Percentiles rank a stretch among this genome's conserved stretches.
These are phyloP conservation scores for Pharnaceum exiguum DNA, from an alignment of 148 eudicot genomes.

Conservation along the genomic window DNA sequence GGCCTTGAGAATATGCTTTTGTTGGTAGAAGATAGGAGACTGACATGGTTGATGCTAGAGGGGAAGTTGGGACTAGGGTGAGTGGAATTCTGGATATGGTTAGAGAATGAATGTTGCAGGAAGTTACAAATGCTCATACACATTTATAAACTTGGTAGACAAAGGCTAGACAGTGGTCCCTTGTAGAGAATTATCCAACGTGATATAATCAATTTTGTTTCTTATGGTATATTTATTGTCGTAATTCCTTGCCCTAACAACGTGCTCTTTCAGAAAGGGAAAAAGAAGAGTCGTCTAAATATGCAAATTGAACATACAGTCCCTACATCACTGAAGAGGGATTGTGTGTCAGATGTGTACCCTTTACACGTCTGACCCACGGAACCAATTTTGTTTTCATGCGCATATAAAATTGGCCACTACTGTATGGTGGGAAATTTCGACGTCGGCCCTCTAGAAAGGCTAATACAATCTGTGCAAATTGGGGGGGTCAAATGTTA, in stretches of 20 bases:
- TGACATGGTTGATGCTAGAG: slow-evolving; percentile 5
- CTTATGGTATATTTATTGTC: neutral
- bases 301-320: neutral
- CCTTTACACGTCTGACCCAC: slow-evolving; percentile 28
- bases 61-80: neutral
- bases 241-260: neutral
- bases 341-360: neutral
- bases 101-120: neutral
- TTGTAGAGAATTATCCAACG: slow-evolving; percentile 5
- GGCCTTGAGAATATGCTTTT: neutral
- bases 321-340: neutral
- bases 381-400: neutral
- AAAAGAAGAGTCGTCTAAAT: slow-evolving; percentile 18
- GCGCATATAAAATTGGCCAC: neutral
- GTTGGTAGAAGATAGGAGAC: slow-evolving; percentile 3
- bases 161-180: slow-evolving; percentile 4
- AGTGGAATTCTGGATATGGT: neutral
- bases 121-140: neutral
- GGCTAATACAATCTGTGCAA: neutral
- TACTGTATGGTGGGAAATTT: neutral
- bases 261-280: neutral
- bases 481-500: slow-evolving; percentile 9
- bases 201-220: slow-evolving; percentile 15
- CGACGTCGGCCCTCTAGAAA: slow-evolving; percentile 22
- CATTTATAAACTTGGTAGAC: slow-evolving; percentile 9